Evolutionary conservation across 495 filamentous ascomycete genomes (phyloP).

Genomic region (Podospora australis): DNA sequence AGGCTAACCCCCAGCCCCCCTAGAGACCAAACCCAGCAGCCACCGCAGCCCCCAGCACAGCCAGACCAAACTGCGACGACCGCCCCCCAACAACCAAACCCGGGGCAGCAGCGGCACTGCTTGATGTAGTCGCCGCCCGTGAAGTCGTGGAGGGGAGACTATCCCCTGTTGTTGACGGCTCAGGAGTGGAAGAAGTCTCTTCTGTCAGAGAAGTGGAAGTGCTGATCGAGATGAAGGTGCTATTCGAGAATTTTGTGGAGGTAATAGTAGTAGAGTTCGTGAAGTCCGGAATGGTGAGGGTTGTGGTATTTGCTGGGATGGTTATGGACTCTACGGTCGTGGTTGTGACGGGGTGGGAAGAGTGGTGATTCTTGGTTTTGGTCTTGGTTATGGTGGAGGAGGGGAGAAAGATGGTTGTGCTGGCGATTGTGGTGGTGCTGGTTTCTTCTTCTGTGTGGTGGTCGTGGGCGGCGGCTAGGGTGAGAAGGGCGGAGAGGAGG

Average conservation of each 20-base stretch:
- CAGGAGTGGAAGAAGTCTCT: no score
- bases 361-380: background rate
- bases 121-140: constrained; percentile 1
- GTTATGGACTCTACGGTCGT: background rate
- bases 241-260: no score
- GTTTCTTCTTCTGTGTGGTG: background rate
- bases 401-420: background rate
- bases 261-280: no score
- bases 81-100: background rate
- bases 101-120: constrained; percentile 4
- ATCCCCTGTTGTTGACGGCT: no score
- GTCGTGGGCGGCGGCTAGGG: constrained; percentile 9
- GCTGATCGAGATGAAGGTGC: no score
- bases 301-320: no score
- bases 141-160: no score
- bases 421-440: background rate
- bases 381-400: background rate
- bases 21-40: constrained; percentile 6
- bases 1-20: background rate
- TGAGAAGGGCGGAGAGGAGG: constrained; percentile 20
- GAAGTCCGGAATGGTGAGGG: no score
- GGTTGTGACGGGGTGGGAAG: background rate
- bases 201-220: no score
- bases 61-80: constrained; percentile 5
- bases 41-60: constrained; percentile 2